Conservation (phyloP, 129 eudicot species). For the Scalesia atractyloides region DNA sequence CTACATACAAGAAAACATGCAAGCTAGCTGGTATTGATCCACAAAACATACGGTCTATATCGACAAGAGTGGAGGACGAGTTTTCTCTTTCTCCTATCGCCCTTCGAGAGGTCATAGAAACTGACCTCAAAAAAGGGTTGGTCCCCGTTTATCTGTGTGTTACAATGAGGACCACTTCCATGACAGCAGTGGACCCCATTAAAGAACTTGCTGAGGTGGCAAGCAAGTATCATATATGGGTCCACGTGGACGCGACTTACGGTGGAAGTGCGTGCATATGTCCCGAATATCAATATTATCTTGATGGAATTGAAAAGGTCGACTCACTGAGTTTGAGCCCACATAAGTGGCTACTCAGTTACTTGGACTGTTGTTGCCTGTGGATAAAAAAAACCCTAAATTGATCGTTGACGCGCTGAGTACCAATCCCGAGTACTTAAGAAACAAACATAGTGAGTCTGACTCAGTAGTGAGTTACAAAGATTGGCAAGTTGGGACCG, state of each 20-base stretch:
- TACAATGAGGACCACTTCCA: constrained; percentile 52
- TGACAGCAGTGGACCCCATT: constrained; percentile 50
- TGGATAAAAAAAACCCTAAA: constrained; percentile 51
- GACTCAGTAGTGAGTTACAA: constrained; percentile 49
- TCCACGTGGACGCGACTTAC: constrained; percentile 59
- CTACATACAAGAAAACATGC: constrained; percentile 33
- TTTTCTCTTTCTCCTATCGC: constrained; percentile 34
- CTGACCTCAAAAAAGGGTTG: constrained; percentile 52
- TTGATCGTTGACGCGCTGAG: constrained; percentile 34
- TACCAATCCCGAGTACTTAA: constrained; percentile 55
- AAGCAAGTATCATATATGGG: constrained; percentile 33
- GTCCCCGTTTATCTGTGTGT: constrained; percentile 52
- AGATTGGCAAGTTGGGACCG: constrained; percentile 59
- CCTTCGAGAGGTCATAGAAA: constrained; percentile 28
- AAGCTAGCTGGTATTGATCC: constrained; percentile 43
- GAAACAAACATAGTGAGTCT: constrained; percentile 39
- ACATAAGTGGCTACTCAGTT: constrained; percentile 57
- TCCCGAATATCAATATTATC: constrained; percentile 50
- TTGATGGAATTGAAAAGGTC: constrained; percentile 48
- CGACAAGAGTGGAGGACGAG: constrained; percentile 15
- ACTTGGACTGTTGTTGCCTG: constrained; percentile 57
- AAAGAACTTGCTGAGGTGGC: constrained; percentile 40
- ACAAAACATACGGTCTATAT: constrained; percentile 34
- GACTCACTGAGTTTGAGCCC: constrained; percentile 55
- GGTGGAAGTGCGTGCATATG: constrained; percentile 63